Evolutionary conservation across 768 basidiomycete genomes (phyloP), one percentile per base, ranked within the genome.

Genomic region (Pleurotus tuoliensis): DNA sequence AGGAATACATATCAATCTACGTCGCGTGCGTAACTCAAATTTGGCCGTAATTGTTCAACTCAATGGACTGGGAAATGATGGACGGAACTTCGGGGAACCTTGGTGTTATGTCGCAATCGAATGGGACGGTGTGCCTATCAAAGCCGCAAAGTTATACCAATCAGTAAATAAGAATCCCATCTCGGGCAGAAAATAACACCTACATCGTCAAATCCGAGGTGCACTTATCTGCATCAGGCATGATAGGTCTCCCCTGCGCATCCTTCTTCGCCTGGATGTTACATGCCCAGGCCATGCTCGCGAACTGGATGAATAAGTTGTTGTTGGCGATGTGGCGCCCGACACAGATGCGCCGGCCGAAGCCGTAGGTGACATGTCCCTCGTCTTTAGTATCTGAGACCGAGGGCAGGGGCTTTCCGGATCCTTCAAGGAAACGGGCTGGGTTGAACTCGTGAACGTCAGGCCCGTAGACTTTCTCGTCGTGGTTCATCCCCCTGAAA

Each of bases 381-480:
- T 68, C 69, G 20, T 67, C 69, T 45, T 67, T 64, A 1, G 69
- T 71, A 20, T 68, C 64, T 5, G 61, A 59, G 18, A 53, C 15
- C 38, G 30, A 25, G 22, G 30, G 24, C 37, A 37, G 38, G 18
- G 51, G 20, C 38, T 41, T 25, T 61, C 60, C 40, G 47, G 40
- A 27, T 51, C 50, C n/a, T 30, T 52, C 24, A 27, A 79, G 51
- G 61, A 77, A 83, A 16, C 82, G 71, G 20, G 79, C 77, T 0
- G 82, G 82, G 37, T 77, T 72, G 63, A 85, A 84, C 9, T 59
- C 63, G 3, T 70, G 63, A 0, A 82, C 82, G 13, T 82, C 69
- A 0, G 76, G 77, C 62, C 51, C 51, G 38, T 73, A 84, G 12
- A 62, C 63, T 30, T 63, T 44, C 3, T 77, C 77, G 59, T 84